Evolutionary conservation across 129 eudicot species (phyloP).

Genomic region (Helichrysum umbraculigerum): DNA sequence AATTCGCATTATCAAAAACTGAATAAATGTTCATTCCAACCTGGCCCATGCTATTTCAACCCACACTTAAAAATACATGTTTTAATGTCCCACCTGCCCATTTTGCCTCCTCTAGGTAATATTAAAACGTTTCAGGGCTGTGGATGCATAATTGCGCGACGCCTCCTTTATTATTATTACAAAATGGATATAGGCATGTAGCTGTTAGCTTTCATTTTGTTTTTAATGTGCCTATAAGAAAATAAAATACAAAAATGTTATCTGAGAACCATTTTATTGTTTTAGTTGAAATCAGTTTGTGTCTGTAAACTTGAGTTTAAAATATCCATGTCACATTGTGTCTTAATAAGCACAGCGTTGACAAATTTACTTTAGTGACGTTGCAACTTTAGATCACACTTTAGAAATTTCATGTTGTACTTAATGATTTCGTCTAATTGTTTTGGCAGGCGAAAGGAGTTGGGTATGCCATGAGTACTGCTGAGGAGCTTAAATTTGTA

Average conservation of each 20-base stretch:
- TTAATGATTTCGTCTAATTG: neutral
- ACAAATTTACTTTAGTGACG: neutral
- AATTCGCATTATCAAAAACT: no score
- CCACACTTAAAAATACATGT: no score
- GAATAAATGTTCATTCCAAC: neutral
- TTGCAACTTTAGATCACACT: neutral
- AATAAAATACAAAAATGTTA: neutral
- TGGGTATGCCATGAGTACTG: conserved; percentile 89
- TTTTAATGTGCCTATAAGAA: neutral
- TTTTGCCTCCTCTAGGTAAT: no score
- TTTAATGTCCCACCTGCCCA: no score
- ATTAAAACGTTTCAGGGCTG: neutral
- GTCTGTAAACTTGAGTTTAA: neutral
- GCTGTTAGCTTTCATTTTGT: neutral
- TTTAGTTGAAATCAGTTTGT: neutral
- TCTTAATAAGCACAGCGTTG: neutral
- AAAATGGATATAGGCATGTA: no score
- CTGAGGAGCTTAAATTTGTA: conserved; percentile 85
- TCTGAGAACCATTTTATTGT: neutral
- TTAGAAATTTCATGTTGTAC: neutral
- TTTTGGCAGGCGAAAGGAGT: conserved; percentile 81
- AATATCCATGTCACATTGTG: neutral
- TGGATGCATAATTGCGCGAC: neutral
- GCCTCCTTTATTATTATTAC: neutral
- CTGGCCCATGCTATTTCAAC: neutral